Conservation (phyloP, 352 stramenopile species). For the Discostella stelligera region DNA sequence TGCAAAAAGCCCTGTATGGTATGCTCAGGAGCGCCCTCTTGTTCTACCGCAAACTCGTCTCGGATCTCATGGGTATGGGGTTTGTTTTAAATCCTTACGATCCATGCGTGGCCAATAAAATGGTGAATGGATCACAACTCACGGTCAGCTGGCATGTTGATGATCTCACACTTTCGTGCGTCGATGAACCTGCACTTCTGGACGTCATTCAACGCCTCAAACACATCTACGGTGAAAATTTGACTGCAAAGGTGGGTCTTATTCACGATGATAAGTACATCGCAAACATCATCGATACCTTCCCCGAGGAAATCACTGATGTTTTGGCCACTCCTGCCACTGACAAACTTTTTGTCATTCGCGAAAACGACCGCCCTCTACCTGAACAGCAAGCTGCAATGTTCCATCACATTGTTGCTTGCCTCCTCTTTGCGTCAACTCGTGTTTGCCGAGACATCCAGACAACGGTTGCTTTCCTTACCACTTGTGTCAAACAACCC, state of each 20-base stretch:
- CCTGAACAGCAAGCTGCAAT: no score
- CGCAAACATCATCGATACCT: conserved; percentile 2
- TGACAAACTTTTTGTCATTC: conserved; percentile 25
- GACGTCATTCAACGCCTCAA: conserved; percentile 30
- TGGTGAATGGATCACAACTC: background rate
- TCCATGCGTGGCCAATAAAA: no score
- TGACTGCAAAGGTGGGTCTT: conserved; percentile 25
- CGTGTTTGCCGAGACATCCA: conserved; percentile 47
- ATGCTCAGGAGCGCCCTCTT: background rate
- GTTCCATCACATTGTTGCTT: no score
- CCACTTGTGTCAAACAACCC: conserved; percentile 32
- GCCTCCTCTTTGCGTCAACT: no score
- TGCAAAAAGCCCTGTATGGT: conserved; percentile 12
- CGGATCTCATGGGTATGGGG: background rate
- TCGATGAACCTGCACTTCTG: conserved; percentile 23
- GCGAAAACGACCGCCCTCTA: background rate
- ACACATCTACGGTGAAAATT: conserved; percentile 32
- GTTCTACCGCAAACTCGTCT: conserved; percentile 11
- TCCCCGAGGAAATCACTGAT: conserved; percentile 23
- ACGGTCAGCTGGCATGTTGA: conserved; percentile 44
- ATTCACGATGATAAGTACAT: conserved; percentile 21
- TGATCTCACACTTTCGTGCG: conserved; percentile 53
- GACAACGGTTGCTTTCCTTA: conserved; percentile 53
- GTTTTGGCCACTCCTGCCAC: conserved; percentile 10
- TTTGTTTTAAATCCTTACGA: conserved; percentile 1